Evolutionary conservation across 495 filamentous ascomycete species (phyloP), one percentile per base, ranked within the genome.

Genomic region (Neurospora sp.): DNA sequence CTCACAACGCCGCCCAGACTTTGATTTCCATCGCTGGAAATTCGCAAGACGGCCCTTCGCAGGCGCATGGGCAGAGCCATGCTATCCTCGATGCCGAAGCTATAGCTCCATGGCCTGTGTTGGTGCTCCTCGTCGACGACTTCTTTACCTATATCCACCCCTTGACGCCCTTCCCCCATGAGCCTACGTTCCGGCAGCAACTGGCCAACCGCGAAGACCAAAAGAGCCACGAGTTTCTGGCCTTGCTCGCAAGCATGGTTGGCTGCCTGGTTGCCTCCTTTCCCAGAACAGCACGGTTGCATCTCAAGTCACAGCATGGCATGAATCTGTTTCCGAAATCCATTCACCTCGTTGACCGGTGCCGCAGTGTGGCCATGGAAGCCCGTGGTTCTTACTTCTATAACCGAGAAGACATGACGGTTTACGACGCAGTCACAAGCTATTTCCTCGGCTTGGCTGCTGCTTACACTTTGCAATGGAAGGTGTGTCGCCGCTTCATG

Each of bases 81-180:
- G 78, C 79, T 4, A 82, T 80, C n/a, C 81, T 86, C 37, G 84
- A 83, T 75, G 90, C 90, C 48, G 94, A 97, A 79, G 84, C 89
- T 0, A 96, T 97, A 66, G 93, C 92, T 73, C 88, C 92, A 0
- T 79, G 90, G 76, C 81, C 87, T 39, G 88, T 91, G 0, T 81
- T 96, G 59, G 84, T 89, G 62, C 82, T 89, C 4, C 85, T 96
- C 7, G 84, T 97, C 14, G 92, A 95, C 79, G 94, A 97, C 82
- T 96, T 92, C 82, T 96, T 96, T 78, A 94, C 90, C 9, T 95
- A 94, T 79, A 93, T 96, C 71, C 92, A 97, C 78, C 94, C 94
- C 1, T 84, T 97, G n/a, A 86, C 90, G 40, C 94, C 94, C 0
- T 88, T 97, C 69, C 94, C 94, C 0, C 94, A 97, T 79, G 92